Base-by-base conservation (phyloP, 805 yeast species). In the Lipomyces spencermartinsiae region DNA sequence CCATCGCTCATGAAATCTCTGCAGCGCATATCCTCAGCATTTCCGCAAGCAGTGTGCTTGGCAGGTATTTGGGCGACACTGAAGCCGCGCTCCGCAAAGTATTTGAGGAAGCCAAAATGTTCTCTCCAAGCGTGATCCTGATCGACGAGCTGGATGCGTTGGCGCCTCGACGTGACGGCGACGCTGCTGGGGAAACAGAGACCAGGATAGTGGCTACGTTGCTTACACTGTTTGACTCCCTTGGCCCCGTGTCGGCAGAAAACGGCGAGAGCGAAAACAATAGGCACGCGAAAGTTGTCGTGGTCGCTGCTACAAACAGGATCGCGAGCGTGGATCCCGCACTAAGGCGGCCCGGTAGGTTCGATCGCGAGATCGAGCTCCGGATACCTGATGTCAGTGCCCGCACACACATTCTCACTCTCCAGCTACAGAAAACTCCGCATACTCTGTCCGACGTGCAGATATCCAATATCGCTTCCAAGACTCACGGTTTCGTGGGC, bases 401-500 rank as follows among this genome's bases (percentile, higher is more conserved):
- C 0, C 84, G 99, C 66, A 81, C 79, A 61, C 93, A 91, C 51
- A 94, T 95, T 63, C 81, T 95, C 62, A 71, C 73, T 22, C 84
- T 89, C 72, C 90, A 89, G 71, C 84, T 94, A 64, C 22, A 34
- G 12, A 74, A 76, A 0, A 87, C 89, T 86, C 86, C 88, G 22
- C 88, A 87, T 73, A 79, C 79, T 0, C 77, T 94, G 51, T 75
- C 82, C 0, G 80, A 77, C 0, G 87, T 82, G 0, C 89, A 91
- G 51, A 84, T 93, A n/a, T 76, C 79, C n/a, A 74, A 73, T 1
- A 79, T 93, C 55, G 92, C 97, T 0, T 78, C 86, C 4, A 89
- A 87, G 75, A 93, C 98, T 0, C 99, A 95, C 78, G 99, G 99
- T 5, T 95, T 92, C 76, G 99, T 95, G 1, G 99, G 99, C 59